Conservation (phyloP, 352 stramenopile species). For the Phytophthora vignae region DNA sequence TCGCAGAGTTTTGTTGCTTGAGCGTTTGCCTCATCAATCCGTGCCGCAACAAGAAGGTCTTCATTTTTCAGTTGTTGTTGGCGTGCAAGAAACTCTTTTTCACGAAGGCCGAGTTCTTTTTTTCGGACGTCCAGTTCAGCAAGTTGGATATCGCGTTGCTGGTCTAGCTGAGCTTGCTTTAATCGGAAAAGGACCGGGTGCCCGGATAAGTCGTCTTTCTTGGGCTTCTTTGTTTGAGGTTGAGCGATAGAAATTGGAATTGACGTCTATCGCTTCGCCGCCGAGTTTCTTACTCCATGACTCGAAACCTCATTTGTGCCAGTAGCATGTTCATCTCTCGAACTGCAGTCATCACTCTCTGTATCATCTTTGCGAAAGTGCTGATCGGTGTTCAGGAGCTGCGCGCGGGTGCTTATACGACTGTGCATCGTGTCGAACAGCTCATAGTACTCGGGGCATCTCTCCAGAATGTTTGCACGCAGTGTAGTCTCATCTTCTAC, state of each 20-base stretch:
- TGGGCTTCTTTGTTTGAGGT: not conserved
- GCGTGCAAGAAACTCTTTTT: conserved; percentile 9
- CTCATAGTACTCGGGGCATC: conserved; percentile 8
- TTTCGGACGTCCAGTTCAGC: conserved; percentile 1
- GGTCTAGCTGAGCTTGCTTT: conserved; percentile 9
- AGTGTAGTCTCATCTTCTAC: not conserved
- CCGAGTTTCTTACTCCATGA: not conserved
- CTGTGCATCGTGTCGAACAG: conserved; percentile 9
- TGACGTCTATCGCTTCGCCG: not conserved
- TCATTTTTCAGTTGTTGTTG: conserved; percentile 16
- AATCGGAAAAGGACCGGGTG: not conserved
- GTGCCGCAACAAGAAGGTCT: not conserved
- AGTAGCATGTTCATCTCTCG: not conserved
- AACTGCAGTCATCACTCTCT: not conserved
- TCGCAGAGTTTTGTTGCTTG: conserved; percentile 15
- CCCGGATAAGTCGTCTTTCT: conserved; percentile 2
- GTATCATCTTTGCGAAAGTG: not conserved
- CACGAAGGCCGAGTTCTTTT: conserved; percentile 5
- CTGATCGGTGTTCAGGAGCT: conserved; percentile 8
- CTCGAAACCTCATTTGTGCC: not conserved
- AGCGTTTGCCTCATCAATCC: conserved; percentile 18
- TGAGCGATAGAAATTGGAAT: conserved; percentile 15
- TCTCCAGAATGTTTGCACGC: conserved; percentile 1
- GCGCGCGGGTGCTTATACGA: conserved; percentile 8
- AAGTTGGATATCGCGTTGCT: not conserved